A percentile compares a stretch with the other conserved stretches of the same genome.
phyloP scores from a whole-genome alignment of 306 rosid species.

The Clitoria ternatea region DNA sequence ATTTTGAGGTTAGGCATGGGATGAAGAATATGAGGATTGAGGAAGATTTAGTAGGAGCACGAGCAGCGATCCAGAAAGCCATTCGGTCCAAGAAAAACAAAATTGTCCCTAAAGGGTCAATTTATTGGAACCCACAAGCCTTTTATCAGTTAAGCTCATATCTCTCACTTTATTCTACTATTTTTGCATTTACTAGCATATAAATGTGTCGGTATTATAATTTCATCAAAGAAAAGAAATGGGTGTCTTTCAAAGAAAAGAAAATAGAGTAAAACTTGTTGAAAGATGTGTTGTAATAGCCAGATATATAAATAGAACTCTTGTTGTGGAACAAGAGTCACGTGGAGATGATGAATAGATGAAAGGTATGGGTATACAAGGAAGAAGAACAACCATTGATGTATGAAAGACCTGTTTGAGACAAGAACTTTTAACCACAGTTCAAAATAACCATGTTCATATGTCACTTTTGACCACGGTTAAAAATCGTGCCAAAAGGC shows the following conservation, averaged over 20 bases:
- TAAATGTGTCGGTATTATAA: too few relatives aligned
- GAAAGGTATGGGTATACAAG: constrained; percentile 57
- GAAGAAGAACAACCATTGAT: constrained; percentile 60
- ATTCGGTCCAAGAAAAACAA: constrained; percentile 19
- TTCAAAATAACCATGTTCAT: too few relatives aligned
- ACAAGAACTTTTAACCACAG: too few relatives aligned
- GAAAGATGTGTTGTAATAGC: too few relatives aligned
- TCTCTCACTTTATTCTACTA: not conserved
- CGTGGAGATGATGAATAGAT: constrained; percentile 56
- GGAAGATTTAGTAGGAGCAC: constrained; percentile 18
- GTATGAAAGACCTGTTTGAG: constrained; percentile 60
- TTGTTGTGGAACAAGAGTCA: constrained; percentile 70
- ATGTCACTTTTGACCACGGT: too few relatives aligned
- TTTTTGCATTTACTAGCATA: too few relatives aligned
- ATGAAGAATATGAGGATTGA: constrained; percentile 24
- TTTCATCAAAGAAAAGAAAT: too few relatives aligned
- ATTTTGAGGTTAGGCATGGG: constrained; percentile 13
- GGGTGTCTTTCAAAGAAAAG: too few relatives aligned
- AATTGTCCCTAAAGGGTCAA: constrained; percentile 25
- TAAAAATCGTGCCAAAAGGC: too few relatives aligned
- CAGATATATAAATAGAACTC: too few relatives aligned
- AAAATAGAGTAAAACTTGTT: too few relatives aligned
- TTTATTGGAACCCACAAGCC: constrained; percentile 33
- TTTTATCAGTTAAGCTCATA: constrained; percentile 37
- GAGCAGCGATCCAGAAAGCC: constrained; percentile 24